Base-by-base conservation (phyloP, 208 protist genomes). In the Balamuthia mandrillaris region DNA sequence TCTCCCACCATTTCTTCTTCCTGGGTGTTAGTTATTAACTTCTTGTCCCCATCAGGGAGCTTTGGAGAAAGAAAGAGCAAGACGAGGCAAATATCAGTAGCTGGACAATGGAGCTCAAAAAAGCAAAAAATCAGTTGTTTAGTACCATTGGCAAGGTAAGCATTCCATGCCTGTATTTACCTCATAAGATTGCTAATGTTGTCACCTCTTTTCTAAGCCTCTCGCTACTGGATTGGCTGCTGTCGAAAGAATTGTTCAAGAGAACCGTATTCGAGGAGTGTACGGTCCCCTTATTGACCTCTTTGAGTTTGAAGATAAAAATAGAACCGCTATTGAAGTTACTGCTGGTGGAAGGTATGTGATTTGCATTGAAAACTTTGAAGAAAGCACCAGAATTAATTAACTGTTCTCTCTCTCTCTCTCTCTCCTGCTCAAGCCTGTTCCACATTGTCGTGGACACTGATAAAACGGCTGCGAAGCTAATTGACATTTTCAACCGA, bases 401-500 rank as follows among this genome's bases (percentile, higher is more conserved):
- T 27, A n/a, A n/a, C n/a, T 56, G 49, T 56, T 56, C n/a, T 56
- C n/a, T 56, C n/a, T n/a, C n/a, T 56, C 21, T 56, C n/a, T n/a
- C n/a, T 56, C 49, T 56, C n/a, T 56, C 18, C 49, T 56, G 49
- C 18, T 89, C 68, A n/a, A 51, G 92, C 14, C 91, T 99, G 1
- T 99, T 99, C 88, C 93, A 99, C 88, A 91, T 99, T 27, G 96
- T 99, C 6, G 97, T 99, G 14, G 97, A 99, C 78, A 95, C 88
- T 9, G 98, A 99, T 41, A 65, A 89, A 0, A 87, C 93, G 1
- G 96, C 97, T 54, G 89, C 93, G 1, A 85, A 89, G 12, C 68
- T 99, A 18, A 89, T 99, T 0, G 88, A 95, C 16, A 81, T 95
- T 42, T 96, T 99, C 88, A 96, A 98, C 68, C 66, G 27, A 12